Percentiles rank a stretch among this genome's conserved stretches.
Conservation (phyloP, 306 rosid species). For the Castanospermum australe region DNA sequence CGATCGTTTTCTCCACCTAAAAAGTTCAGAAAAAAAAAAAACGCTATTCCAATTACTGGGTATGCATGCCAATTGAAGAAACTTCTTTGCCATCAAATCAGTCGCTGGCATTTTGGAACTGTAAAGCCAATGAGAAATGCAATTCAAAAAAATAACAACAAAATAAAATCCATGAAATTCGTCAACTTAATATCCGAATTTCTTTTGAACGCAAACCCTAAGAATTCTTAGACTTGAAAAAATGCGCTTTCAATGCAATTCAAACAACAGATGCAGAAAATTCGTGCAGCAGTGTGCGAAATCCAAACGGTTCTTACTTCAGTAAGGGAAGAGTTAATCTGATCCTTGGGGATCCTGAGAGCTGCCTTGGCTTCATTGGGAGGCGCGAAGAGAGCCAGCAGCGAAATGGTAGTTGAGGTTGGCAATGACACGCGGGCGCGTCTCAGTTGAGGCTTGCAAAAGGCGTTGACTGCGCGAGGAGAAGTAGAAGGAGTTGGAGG, state of each 20-base stretch:
- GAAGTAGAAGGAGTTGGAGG: conserved; percentile 36
- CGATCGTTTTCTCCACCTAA: conserved; percentile 81
- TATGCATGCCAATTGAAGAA: neutral
- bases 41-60: conserved; percentile 11
- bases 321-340: conserved; percentile 74
- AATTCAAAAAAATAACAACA: no score
- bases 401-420: conserved; percentile 68
- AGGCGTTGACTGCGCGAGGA: conserved; percentile 30
- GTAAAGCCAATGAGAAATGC: no score
- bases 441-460: conserved; percentile 40
- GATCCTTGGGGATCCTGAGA: conserved; percentile 66
- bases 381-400: conserved; percentile 65
- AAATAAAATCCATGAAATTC: no score
- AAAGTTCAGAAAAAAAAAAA: neutral
- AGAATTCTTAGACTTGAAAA: no score
- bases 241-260: no score
- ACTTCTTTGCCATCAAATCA: no score
- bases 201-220: no score
- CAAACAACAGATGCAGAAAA: no score
- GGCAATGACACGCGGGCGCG: conserved; percentile 57
- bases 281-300: neutral
- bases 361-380: conserved; percentile 76
- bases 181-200: no score
- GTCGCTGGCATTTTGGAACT: no score
- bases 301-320: conserved; percentile 36